Base-by-base conservation (phyloP, 1,284 basidiomycete species). In the Trametes polyzona region DNA sequence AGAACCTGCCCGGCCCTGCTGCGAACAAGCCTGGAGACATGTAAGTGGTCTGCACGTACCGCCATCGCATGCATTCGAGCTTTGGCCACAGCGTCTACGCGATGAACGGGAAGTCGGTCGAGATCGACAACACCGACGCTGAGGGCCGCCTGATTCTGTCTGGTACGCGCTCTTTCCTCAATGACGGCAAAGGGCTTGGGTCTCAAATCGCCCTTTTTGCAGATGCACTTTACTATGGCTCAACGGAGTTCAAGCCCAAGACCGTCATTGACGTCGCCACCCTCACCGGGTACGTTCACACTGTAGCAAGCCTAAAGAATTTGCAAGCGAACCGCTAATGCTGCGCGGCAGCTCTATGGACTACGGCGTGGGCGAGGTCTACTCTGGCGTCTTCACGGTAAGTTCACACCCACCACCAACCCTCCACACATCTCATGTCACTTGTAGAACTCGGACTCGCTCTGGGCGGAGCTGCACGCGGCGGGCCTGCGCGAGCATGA, bases 111-210 rank as follows among this genome's bases (percentile, higher is more conserved):
- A 93, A 93, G 72, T 87, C 88, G 0, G 82, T 96, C 30, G 92
- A 95, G 70, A 83, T 95, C 35, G 92, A 95, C 74, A 95, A 95
- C 74, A 95, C 93, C 0, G 93, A 95, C 69, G 92, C 92, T 4
- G 92, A 94, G 69, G 93, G 94, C 17, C 86, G 94, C 26, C 78
- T 96, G 21, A 79, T 95, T 21, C 81, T 92, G 33, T 81, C 89
- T 47, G 86, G 86, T 87, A 52, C 36, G 78, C 63, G 4, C 14
- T n/a, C n/a, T n/a, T n/a, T n/a, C n/a, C n/a, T n/a, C n/a, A n/a
- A n/a, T n/a, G n/a, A n/a, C n/a, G n/a, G n/a, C n/a, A n/a, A n/a
- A n/a, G n/a, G n/a, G n/a, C n/a, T n/a, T n/a, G 4, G 1, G 16
- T 32, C 2, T 10, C 23, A 8, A 2, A 10, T 11, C 23, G 33